Evolutionary conservation across 306 rosid species (phyloP).

Genomic region (Elaeagnus macrophylla): DNA sequence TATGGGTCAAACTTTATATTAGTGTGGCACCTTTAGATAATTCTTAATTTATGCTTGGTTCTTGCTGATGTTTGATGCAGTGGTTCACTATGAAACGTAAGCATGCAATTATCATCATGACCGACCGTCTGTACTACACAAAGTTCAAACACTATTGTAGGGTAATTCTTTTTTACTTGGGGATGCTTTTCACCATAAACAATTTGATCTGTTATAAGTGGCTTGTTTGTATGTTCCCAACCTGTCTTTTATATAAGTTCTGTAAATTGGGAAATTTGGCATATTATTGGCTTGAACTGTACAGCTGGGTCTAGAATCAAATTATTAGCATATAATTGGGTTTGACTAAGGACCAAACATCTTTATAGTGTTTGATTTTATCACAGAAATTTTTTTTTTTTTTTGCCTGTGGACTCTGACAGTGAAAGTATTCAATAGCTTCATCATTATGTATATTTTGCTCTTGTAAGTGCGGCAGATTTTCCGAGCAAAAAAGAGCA

Average conservation of each 20-base stretch:
- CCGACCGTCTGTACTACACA: constrained; percentile 70
- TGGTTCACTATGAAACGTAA: constrained; percentile 91
- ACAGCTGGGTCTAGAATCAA: no score
- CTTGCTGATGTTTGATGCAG: constrained; percentile 38
- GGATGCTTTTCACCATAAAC: background rate
- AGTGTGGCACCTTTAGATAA: constrained; percentile 9
- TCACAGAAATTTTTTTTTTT: no score
- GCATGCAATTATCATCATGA: constrained; percentile 69
- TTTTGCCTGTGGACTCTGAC: no score
- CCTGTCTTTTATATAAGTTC: background rate
- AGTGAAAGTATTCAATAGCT: no score
- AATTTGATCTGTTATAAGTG: constrained; percentile 11
- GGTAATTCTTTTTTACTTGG: constrained; percentile 35
- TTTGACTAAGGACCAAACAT: no score
- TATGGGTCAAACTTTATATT: constrained; percentile 8
- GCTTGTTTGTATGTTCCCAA: background rate
- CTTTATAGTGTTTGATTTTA: no score
- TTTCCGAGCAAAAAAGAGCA: no score
- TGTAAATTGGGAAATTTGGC: no score
- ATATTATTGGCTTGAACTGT: no score
- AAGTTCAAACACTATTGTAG: constrained; percentile 73
- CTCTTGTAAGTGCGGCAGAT: no score
- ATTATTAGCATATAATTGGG: no score
- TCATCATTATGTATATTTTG: no score
- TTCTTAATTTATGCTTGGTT: constrained; percentile 17